Evolutionary conservation across 2,329 filamentous ascomycete species (phyloP).

Genomic region (Stemphylium lycopersici): DNA sequence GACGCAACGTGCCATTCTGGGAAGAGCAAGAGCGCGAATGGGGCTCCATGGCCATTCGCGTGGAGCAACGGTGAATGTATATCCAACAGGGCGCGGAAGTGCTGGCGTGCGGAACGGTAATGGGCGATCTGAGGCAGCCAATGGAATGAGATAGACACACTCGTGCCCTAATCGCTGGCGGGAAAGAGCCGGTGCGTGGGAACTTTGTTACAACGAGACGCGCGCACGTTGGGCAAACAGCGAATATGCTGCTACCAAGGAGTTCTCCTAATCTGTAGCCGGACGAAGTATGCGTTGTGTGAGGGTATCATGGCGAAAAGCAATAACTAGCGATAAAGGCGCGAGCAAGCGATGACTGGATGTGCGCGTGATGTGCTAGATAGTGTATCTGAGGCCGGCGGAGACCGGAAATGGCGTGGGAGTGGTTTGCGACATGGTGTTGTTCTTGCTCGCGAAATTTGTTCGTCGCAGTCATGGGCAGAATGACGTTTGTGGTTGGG

Average conservation of each 20-base stretch:
- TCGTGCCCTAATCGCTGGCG: constrained; percentile 43
- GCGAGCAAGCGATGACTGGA: constrained; percentile 12
- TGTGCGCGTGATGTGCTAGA: not conserved
- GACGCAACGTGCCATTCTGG: constrained; percentile 43
- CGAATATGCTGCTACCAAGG: constrained; percentile 32
- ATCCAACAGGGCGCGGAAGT: constrained; percentile 37
- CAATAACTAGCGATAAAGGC: constrained; percentile 16
- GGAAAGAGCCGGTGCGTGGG: constrained; percentile 35
- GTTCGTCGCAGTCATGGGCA: not conserved
- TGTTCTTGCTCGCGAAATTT: not conserved
- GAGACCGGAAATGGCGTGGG: not conserved
- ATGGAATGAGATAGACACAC: constrained; percentile 35
- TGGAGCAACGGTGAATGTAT: constrained; percentile 44
- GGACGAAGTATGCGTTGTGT: constrained; percentile 17
- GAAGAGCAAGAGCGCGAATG: constrained; percentile 41
- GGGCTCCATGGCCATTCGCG: constrained; percentile 43
- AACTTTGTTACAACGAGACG: constrained; percentile 31
- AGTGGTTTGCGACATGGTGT: constrained; percentile 5
- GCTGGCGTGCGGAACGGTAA: constrained; percentile 30
- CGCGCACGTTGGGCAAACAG: constrained; percentile 37
- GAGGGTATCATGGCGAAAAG: constrained; percentile 28
- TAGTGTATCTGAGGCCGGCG: not conserved
- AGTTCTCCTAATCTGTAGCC: constrained; percentile 24
- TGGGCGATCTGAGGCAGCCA: constrained; percentile 32
- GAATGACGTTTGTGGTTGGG: constrained; percentile 24